Percentiles rank a stretch among this genome's conserved stretches.
Evolutionary conservation across 441 rosid species (phyloP).

Genomic region (Dalechampia spathulata): DNA sequence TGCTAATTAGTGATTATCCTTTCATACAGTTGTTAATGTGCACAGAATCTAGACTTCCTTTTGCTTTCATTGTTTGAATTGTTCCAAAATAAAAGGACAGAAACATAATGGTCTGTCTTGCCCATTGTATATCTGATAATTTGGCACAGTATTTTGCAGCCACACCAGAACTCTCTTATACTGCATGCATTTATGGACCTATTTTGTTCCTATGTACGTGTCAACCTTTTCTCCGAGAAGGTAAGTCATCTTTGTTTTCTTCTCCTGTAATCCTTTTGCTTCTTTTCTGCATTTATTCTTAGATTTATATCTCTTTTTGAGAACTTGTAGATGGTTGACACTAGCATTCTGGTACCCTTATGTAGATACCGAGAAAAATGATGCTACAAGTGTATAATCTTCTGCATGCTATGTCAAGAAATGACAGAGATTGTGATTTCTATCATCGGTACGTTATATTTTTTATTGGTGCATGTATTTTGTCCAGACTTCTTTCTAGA

Average conservation of each 20-base stretch:
- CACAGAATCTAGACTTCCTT: neutral
- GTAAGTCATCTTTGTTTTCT: conserved; percentile 32
- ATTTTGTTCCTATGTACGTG: conserved; percentile 92
- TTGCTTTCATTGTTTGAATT: neutral
- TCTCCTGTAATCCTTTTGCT: too few species aligned
- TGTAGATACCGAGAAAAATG: conserved; percentile 97
- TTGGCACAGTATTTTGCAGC: conserved; percentile 80
- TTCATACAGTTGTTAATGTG: neutral
- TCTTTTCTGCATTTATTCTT: neutral
- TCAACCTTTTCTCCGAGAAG: conserved; percentile 94
- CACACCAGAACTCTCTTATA: conserved; percentile 97
- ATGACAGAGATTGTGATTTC: conserved; percentile 92
- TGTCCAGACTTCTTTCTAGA: neutral
- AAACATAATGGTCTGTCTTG: conserved; percentile 13
- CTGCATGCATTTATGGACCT: conserved; percentile 98
- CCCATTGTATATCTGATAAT: conserved; percentile 54
- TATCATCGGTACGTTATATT: conserved; percentile 76
- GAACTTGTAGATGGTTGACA: conserved; percentile 16
- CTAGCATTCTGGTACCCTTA: conserved; percentile 17
- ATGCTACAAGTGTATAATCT: conserved; percentile 94
- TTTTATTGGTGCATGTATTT: conserved; percentile 15
- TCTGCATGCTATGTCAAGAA: conserved; percentile 88
- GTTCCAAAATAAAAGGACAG: conserved; percentile 19
- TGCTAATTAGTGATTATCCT: neutral
- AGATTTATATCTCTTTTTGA: conserved; percentile 12